Conservation (phyloP, 306 rosid genomes). For the Prunus salicina region DNA sequence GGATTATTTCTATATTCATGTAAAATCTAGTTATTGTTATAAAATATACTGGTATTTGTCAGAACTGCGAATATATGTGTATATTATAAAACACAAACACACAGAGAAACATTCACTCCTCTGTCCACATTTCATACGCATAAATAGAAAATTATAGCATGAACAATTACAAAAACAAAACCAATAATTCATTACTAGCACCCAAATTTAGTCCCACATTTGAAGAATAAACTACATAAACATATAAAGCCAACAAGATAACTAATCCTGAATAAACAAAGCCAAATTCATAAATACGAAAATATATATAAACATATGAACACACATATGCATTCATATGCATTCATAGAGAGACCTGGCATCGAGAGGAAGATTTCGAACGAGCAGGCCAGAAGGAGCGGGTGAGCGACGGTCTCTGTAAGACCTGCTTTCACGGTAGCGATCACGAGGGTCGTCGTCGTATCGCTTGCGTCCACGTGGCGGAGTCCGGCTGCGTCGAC, state of each 20-base stretch:
- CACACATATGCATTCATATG: no score
- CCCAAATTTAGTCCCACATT: not conserved
- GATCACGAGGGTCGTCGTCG: conserved; percentile 67
- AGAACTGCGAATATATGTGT: not conserved
- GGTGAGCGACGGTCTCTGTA: conserved; percentile 86
- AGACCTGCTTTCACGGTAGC: conserved; percentile 59
- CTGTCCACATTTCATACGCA: not conserved
- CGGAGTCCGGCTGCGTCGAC: conserved; percentile 82
- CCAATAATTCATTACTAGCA: not conserved
- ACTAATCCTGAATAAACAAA: not conserved
- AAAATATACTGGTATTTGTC: not conserved
- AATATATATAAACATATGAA: not conserved
- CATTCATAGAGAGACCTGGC: conserved; percentile 53
- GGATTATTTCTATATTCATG: not conserved
- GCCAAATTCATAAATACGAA: not conserved
- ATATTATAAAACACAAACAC: no score
- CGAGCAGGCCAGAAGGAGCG: conserved; percentile 87
- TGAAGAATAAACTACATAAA: not conserved
- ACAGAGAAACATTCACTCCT: no score
- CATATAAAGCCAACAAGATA: not conserved
- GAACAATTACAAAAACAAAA: not conserved
- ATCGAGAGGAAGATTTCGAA: conserved; percentile 92
- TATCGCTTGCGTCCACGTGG: conserved; percentile 78
- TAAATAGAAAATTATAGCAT: not conserved
- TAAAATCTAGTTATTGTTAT: not conserved